A percentile compares a stretch with the other conserved stretches of the same genome.
Evolutionary conservation across 2,329 filamentous ascomycete species (phyloP).

Genomic region (Xylaria sp.): DNA sequence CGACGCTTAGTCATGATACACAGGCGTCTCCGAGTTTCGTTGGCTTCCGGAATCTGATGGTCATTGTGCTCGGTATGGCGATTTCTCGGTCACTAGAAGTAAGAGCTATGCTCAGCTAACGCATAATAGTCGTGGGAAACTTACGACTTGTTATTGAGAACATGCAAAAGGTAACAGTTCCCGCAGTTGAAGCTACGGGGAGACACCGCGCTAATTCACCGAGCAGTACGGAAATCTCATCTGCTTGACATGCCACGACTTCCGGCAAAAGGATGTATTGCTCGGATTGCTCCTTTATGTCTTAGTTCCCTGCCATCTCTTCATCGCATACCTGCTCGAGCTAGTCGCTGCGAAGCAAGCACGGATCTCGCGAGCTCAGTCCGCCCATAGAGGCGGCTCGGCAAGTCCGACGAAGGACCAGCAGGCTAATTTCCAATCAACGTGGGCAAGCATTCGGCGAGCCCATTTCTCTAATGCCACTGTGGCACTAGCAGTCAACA

Average conservation of each 20-base stretch:
- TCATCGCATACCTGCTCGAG: constrained; percentile 91
- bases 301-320: constrained; percentile 86
- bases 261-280: constrained; percentile 75
- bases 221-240: constrained; percentile 89
- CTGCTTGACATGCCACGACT: constrained; percentile 88
- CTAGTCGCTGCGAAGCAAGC: constrained; percentile 80
- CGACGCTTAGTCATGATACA: constrained; percentile 86
- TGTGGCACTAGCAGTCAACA: constrained; percentile 79
- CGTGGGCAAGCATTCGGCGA: constrained; percentile 81
- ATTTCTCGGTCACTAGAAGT: not conserved
- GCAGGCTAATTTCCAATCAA: constrained; percentile 69
- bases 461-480: constrained; percentile 85
- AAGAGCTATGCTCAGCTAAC: constrained; percentile 18
- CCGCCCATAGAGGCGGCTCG: constrained; percentile 54
- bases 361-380: constrained; percentile 64
- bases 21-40: constrained; percentile 79
- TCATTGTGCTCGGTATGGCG: constrained; percentile 79
- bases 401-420: constrained; percentile 64
- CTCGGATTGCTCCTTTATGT: constrained; percentile 81
- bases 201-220: constrained; percentile 21
- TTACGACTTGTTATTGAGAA: constrained; percentile 95
- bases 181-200: constrained; percentile 16
- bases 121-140: constrained; percentile 81
- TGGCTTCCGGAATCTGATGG: constrained; percentile 95
- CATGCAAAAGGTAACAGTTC: constrained; percentile 76